Evolutionary conservation across 805 yeast genomes (phyloP).

Genomic region (Ogataea parapolymorpha): DNA sequence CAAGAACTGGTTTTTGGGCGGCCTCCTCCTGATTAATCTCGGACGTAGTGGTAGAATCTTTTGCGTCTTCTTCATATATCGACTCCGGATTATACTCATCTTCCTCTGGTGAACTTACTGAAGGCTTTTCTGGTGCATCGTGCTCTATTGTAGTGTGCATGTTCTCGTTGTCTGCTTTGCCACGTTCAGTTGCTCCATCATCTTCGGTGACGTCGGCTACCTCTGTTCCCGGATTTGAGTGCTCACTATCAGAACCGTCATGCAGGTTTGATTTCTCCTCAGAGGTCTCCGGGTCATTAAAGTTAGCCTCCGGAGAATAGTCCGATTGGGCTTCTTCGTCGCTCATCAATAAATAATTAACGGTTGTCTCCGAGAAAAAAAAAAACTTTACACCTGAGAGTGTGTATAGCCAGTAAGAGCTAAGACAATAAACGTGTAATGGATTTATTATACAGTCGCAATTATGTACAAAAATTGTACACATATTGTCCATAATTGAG

Average conservation of each 20-base stretch:
- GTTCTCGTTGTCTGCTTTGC: too few relatives aligned
- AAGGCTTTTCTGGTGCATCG: background rate
- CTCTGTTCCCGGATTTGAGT: too few relatives aligned
- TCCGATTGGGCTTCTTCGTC: conserved; percentile 11
- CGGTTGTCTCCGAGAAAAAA: too few relatives aligned
- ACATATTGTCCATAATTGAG: background rate
- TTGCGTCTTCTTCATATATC: conserved; percentile 10
- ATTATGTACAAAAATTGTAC: background rate
- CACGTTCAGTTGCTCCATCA: too few relatives aligned
- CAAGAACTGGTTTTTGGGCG: too few relatives aligned
- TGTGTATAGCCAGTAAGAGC: background rate
- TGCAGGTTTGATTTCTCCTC: too few relatives aligned
- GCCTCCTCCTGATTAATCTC: too few relatives aligned
- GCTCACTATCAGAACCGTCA: too few relatives aligned
- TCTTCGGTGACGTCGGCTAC: too few relatives aligned
- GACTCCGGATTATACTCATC: conserved; percentile 18
- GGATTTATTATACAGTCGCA: background rate
- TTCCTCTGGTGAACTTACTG: background rate
- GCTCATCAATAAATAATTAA: conserved; percentile 6
- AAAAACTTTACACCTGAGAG: conserved; percentile 6
- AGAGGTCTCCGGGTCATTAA: background rate
- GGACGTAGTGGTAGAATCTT: too few relatives aligned
- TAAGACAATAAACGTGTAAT: background rate
- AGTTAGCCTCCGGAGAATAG: conserved; percentile 8
- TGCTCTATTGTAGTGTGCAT: background rate